Percentiles rank a stretch among this genome's conserved stretches.
Evolutionary conservation across 306 rosid species (phyloP).

Genomic region (Prunus mongolica): DNA sequence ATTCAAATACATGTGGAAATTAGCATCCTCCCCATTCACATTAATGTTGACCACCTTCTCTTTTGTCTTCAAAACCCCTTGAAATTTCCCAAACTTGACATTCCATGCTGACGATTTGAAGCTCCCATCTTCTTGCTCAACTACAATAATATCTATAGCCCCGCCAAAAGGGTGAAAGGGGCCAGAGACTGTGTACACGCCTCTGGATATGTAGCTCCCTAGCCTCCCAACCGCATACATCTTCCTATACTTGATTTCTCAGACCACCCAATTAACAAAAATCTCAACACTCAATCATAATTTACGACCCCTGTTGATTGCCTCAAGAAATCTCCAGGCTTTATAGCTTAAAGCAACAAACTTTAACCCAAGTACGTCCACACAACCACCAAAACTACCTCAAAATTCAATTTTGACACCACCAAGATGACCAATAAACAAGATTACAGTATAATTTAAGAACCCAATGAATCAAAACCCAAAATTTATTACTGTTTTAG

Average conservation of each 20-base stretch:
- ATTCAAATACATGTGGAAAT: conserved; percentile 74
- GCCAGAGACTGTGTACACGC: conserved; percentile 71
- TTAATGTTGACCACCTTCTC: conserved; percentile 60
- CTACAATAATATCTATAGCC: conserved; percentile 90
- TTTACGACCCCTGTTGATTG: conserved; percentile 4
- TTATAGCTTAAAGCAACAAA: not conserved
- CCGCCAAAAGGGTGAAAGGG: conserved; percentile 96
- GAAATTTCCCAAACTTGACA: conserved; percentile 87
- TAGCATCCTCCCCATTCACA: conserved; percentile 68
- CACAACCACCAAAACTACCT: not conserved
- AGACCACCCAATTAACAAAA: conserved; percentile 6
- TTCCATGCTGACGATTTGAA: conserved; percentile 93
- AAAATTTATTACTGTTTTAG: not conserved
- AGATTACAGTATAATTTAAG: conserved; percentile 1
- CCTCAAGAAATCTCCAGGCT: conserved; percentile 20
- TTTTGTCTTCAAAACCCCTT: conserved; percentile 75
- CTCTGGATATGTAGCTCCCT: conserved; percentile 63
- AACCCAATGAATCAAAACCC: conserved; percentile 7
- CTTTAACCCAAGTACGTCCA: not conserved
- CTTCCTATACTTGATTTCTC: conserved; percentile 26
- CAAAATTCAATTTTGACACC: conserved; percentile 10
- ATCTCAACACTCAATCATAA: conserved; percentile 19
- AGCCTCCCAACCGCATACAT: conserved; percentile 88
- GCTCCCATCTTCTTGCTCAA: conserved; percentile 74
- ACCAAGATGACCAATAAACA: conserved; percentile 21